Base-by-base conservation (phyloP, 495 filamentous ascomycete species). In the Letharia lupina region DNA sequence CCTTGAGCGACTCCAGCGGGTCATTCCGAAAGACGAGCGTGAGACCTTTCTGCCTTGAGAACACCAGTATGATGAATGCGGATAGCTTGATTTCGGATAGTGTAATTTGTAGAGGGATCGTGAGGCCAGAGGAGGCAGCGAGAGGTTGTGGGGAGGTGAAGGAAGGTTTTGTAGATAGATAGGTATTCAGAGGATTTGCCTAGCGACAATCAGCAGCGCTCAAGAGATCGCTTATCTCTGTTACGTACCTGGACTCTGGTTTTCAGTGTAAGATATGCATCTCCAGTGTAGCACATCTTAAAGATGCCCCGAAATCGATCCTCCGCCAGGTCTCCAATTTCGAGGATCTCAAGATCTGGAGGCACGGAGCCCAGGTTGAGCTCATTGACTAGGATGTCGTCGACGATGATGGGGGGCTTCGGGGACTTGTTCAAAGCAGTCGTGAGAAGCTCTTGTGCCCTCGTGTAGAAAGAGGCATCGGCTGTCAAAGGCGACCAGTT, bases 401-500 rank as follows among this genome's bases (percentile, higher is more conserved):
- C 94, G 80, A 97, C 94, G 74, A 98, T 98, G 73, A 98, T 98
- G 45, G 94, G 93, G 8, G 94, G 94, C 72, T 98, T 98, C 60
- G 93, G 92, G 42, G 91, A 96, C 77, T 98, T 98, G 83, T 98
- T 98, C 70, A 98, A 82, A 40, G 94, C 95, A 54, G 89, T 87
- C 35, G 94, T 98, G 59, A 98, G 84, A 72, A 98, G 90, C 70
- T 96, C 93, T 74, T 93, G 89, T 61, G 94, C 94, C 72, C 91
- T 86, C 72, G 87, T 84, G 77, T 95, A 95, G 79, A 95, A 95
- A 66, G 78, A 77, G 74, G 91, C 91, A 81, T 96, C 91, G 70
- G 93, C 93, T 77, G 93, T 92, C 70, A 98, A 84, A 74, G 94
- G 94, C 83, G 92, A 96, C 94, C 94, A 98, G 91, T 98, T 98